Evolutionary conservation across 805 yeast species (phyloP), one percentile per base, ranked within the genome.

Genomic region (Teunomyces lycoperdinae): DNA sequence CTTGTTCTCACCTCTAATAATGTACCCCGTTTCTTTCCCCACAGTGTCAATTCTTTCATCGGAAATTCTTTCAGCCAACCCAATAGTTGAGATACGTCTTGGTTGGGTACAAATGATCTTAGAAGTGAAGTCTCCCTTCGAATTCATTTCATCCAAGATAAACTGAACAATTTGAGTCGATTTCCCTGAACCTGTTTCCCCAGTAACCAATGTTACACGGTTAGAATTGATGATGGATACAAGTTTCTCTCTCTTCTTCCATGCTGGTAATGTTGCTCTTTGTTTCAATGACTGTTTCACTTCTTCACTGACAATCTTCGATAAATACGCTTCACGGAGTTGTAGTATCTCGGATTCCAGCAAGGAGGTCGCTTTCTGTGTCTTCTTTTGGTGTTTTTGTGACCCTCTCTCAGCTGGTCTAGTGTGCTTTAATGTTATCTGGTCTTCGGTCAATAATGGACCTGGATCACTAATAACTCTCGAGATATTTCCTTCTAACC

Each of bases 161-260:
- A 90, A 92, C 63, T 92, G 99, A 5, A 89, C 96, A 4, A 89
- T 81, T 62, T 92, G 99, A 0, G 99, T 92, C 0, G 97, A 89
- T 61, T 92, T 92, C 56, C 98, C 98, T 1, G 97, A 91, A 57
- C 98, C 98, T 0, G 98, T 92, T 63, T 94, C 99, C 63, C 98
- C 99, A 2, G 98, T 92, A 32, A 92, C 78, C 30, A 92, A 68
- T 7, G 87, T 82, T 4, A 89, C 86, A 52, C 80, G 80, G 59
- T 87, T 79, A 0, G 71, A 50, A 27, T 74, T 71, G 3, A 92
- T 80, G 3, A 82, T 67, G 0, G 77, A 57, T 1, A 87, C 74
- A 34, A 92, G 73, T 5, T 78, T 73, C 0, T 76, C 66, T 45
- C 72, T 76, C 60, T 84, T 86, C 10, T 70, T 63, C 96, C 96